Conservation (phyloP, 2,329 filamentous ascomycete genomes). For the Cercospora zeina region DNA sequence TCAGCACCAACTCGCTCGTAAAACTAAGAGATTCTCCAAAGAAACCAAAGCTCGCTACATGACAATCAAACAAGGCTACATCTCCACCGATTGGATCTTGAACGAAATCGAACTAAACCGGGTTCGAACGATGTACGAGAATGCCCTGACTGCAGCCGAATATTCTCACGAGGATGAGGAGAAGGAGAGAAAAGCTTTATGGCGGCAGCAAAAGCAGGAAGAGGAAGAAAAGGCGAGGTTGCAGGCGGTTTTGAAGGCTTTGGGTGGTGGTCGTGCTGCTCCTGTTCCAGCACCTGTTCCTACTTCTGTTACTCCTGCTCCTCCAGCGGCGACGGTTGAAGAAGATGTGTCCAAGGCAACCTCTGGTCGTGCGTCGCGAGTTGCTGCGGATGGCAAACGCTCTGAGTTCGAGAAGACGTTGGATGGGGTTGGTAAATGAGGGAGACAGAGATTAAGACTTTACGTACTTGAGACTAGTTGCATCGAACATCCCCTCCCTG, state of each 20-base stretch:
- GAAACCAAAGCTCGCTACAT: neutral
- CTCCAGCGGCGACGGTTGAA: neutral
- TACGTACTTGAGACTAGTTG: neutral
- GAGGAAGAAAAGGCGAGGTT: neutral
- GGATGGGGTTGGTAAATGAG: neutral
- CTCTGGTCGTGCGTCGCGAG: neutral
- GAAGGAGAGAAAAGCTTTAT: neutral
- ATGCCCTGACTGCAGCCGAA: neutral
- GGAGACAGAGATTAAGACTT: neutral
- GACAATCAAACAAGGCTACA: neutral
- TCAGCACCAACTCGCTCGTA: neutral
- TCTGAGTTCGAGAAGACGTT: neutral
- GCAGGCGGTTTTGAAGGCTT: slow-evolving; percentile 5
- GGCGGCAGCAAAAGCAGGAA: neutral
- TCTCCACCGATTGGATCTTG: neutral
- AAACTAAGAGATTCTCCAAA: neutral
- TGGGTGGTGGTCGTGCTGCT: neutral
- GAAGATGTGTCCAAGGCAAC: neutral
- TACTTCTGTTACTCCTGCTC: neutral
- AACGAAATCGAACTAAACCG: neutral
- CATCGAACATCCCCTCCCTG: neutral
- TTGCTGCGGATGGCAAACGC: neutral
- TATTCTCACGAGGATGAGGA: neutral
- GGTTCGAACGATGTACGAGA: neutral
- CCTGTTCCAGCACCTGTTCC: neutral